Percentiles rank a stretch among this genome's conserved stretches.
phyloP scores from a whole-genome alignment of 2,329 filamentous ascomycete genomes.

The Talaromyces sp. region DNA sequence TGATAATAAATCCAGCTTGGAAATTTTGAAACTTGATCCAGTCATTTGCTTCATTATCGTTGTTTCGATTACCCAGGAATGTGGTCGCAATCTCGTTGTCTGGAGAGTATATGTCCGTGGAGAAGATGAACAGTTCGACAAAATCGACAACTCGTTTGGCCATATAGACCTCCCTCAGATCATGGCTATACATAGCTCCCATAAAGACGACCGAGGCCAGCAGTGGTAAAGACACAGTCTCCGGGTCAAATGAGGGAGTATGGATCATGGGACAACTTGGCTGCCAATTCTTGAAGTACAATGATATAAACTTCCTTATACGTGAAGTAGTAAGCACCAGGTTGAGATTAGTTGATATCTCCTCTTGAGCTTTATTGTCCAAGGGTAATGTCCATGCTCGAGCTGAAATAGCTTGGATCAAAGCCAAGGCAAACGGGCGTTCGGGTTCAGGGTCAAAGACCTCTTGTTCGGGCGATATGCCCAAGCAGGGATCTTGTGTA shows the following conservation, averaged over 20 bases:
- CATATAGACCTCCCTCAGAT: conserved; percentile 40
- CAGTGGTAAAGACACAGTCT: conserved; percentile 40
- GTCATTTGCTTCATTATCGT: conserved; percentile 28
- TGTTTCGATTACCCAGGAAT: conserved; percentile 29
- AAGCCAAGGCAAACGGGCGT: conserved; percentile 39
- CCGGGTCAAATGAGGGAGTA: conserved; percentile 44
- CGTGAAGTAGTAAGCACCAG: conserved; percentile 45
- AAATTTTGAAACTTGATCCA: conserved; percentile 46
- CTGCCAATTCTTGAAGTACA: conserved; percentile 52
- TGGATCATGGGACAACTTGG: conserved; percentile 50
- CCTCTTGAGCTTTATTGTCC: conserved; percentile 41
- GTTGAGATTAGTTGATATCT: conserved; percentile 42
- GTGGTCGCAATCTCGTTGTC: conserved; percentile 43
- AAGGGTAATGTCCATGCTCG: conserved; percentile 43
- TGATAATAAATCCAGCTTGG: conserved; percentile 48
- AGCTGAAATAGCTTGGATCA: conserved; percentile 45
- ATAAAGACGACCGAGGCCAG: conserved; percentile 46
- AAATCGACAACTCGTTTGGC: conserved; percentile 48
- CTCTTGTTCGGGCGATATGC: conserved; percentile 23
- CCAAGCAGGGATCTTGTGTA: conserved; percentile 21
- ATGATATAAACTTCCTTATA: conserved; percentile 44
- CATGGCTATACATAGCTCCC: conserved; percentile 50
- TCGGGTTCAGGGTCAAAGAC: conserved; percentile 43
- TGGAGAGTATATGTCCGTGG: conserved; percentile 44
- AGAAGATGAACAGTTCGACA: conserved; percentile 48